Evolutionary conservation across 257 asterid species (phyloP).

Genomic region (Gentiana straminea): DNA sequence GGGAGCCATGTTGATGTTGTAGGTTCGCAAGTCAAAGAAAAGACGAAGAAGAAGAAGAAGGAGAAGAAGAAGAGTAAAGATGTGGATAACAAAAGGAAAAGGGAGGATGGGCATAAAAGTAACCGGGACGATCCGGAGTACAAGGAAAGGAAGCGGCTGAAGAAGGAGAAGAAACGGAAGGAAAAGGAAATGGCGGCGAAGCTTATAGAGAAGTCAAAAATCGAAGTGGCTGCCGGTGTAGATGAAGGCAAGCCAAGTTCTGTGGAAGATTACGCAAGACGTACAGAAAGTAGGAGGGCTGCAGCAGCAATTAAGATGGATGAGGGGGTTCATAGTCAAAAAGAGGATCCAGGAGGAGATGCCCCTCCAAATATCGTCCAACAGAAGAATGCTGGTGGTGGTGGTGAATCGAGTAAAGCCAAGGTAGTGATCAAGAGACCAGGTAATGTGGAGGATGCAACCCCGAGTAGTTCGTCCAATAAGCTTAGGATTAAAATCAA

Average conservation of each 20-base stretch:
- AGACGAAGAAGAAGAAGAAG: conserved; percentile 19
- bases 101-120: conserved; percentile 33
- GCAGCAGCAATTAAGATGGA: conserved; percentile 13
- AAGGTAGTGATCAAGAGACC: conserved; percentile 25
- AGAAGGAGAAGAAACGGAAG: conserved; percentile 83
- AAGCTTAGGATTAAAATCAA: conserved; percentile 74
- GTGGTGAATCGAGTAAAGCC: conserved; percentile 26
- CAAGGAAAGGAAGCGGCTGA: conserved; percentile 47
- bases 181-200: conserved; percentile 78
- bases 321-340: conserved; percentile 13
- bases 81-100: conserved; percentile 22
- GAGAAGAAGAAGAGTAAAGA: conserved; percentile 13
- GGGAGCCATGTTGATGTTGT: conserved; percentile 12
- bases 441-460: conserved; percentile 30
- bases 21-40: conserved; percentile 12
- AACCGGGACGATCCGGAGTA: conserved; percentile 39
- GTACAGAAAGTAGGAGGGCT: conserved; percentile 17
- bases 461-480: conserved; percentile 31
- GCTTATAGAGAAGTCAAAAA: conserved; percentile 29
- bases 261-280: conserved; percentile 10
- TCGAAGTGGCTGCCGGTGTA: conserved; percentile 18
- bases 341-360: conserved; percentile 9
- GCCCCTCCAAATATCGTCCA: conserved; percentile 11
- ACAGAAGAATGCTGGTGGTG: conserved; percentile 1
- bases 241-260: conserved; percentile 14